Conservation (phyloP, 1,284 basidiomycete genomes). For the Sanghuangporus baumii region DNA sequence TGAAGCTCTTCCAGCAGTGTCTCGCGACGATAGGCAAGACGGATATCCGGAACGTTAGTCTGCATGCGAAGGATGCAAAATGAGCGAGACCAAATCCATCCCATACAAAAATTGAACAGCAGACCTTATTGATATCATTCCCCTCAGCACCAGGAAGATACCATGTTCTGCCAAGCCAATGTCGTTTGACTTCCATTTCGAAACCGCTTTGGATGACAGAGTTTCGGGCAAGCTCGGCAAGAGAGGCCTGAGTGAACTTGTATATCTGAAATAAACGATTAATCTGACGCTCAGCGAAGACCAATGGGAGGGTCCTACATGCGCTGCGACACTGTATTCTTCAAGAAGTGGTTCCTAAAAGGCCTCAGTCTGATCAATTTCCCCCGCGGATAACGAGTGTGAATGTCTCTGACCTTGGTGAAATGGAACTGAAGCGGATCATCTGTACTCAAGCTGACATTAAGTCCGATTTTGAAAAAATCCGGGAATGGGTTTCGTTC, state of each 20-base stretch:
- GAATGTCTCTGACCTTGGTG: slow-evolving; percentile 62
- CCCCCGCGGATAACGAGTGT: not conserved
- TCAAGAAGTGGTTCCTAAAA: slow-evolving; percentile 87
- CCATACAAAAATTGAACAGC: slow-evolving; percentile 13
- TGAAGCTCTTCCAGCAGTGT: slow-evolving; percentile 84
- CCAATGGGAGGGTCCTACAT: slow-evolving; percentile 45
- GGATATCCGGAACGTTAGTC: slow-evolving; percentile 95
- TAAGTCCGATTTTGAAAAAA: slow-evolving; percentile 95
- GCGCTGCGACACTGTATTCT: slow-evolving; percentile 97
- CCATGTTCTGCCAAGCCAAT: slow-evolving; percentile 92
- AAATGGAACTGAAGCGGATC: slow-evolving; percentile 96
- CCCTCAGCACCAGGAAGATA: slow-evolving; percentile 84
- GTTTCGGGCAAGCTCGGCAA: slow-evolving; percentile 91
- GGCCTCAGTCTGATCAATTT: no score
- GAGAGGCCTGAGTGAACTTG: slow-evolving; percentile 80
- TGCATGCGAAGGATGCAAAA: slow-evolving; percentile 27
- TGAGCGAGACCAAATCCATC: not conserved
- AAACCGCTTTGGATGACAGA: slow-evolving; percentile 96
- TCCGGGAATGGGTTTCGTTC: slow-evolving; percentile 97
- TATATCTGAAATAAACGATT: slow-evolving; percentile 61
- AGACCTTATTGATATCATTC: slow-evolving; percentile 88
- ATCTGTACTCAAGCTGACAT: slow-evolving; percentile 96
- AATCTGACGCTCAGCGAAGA: not conserved
- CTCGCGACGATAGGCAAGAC: slow-evolving; percentile 84
- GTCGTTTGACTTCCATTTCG: slow-evolving; percentile 97